Conservation (phyloP, 768 basidiomycete species). For the Mycena polygramma region DNA sequence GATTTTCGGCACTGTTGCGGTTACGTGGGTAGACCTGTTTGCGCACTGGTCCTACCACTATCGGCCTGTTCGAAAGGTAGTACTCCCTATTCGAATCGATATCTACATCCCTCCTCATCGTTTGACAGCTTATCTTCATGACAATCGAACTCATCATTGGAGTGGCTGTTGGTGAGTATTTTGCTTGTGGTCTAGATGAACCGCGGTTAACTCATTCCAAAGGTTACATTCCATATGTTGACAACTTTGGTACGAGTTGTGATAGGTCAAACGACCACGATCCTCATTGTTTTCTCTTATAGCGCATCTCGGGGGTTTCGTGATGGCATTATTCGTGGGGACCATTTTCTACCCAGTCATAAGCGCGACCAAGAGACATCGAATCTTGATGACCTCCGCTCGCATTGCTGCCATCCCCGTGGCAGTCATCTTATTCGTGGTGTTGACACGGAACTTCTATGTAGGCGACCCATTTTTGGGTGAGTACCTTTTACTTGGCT, state of each 20-base stretch:
- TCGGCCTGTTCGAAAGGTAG: constrained; percentile 82
- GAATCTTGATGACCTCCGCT: constrained; percentile 77
- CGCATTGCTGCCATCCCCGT: constrained; percentile 82
- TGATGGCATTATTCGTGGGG: constrained; percentile 86
- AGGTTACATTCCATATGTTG: constrained; percentile 62
- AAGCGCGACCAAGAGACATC: constrained; percentile 81
- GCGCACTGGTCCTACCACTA: constrained; percentile 94
- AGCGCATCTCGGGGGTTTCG: constrained; percentile 89
- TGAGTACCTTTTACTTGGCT: constrained; percentile 48
- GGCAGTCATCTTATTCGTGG: constrained; percentile 83
- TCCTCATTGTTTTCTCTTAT: background rate
- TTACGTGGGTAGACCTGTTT: constrained; percentile 89
- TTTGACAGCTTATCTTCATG: constrained; percentile 80
- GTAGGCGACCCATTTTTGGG: constrained; percentile 88
- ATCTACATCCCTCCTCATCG: background rate
- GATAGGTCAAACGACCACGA: background rate
- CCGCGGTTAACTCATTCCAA: background rate
- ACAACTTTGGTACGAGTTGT: constrained; percentile 82
- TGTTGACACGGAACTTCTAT: constrained; percentile 91
- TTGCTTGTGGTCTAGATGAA: background rate
- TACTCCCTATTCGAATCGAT: constrained; percentile 21
- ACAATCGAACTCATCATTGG: constrained; percentile 89
- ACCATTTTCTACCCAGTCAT: constrained; percentile 92
- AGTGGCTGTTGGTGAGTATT: constrained; percentile 72
- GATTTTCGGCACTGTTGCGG: constrained; percentile 88